Conservation (phyloP, 169 alveolate genomes). For the Plasmodium billcollinsi region DNA sequence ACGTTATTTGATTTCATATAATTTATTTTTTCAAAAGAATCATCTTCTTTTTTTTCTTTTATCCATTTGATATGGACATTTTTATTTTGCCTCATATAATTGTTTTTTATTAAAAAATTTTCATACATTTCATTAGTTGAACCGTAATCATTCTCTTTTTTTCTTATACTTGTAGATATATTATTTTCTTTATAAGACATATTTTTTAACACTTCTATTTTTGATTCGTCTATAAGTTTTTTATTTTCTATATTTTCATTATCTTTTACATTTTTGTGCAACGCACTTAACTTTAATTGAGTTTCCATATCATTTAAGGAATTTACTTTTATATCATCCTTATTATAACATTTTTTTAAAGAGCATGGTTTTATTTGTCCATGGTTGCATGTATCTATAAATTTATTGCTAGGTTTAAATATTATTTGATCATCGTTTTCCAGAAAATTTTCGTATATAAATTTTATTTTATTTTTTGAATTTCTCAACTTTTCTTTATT, state of each 20-base stretch:
- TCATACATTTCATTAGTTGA: too few relatives aligned
- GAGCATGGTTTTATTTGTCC: conserved; percentile 7
- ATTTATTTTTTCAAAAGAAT: background rate
- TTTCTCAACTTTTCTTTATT: background rate
- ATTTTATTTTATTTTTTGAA: background rate
- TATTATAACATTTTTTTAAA: background rate
- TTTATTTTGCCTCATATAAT: background rate
- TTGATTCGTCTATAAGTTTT: background rate
- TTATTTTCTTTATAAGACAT: background rate
- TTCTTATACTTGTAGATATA: background rate
- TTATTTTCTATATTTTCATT: background rate
- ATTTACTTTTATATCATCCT: background rate
- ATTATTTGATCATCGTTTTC: background rate
- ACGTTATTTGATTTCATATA: background rate
- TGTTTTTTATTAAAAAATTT: background rate
- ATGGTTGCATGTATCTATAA: background rate
- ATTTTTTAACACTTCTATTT: background rate
- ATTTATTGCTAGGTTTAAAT: background rate
- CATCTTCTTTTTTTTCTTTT: background rate
- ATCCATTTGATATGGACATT: background rate
- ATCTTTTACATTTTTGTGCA: background rate
- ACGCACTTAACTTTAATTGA: background rate
- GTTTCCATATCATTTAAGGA: background rate
- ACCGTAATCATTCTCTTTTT: too few relatives aligned
- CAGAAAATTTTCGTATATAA: background rate